Evolutionary conservation across 129 eudicot species (phyloP), one percentile per base, ranked within the genome.

Genomic region (Artemisia argyi): DNA sequence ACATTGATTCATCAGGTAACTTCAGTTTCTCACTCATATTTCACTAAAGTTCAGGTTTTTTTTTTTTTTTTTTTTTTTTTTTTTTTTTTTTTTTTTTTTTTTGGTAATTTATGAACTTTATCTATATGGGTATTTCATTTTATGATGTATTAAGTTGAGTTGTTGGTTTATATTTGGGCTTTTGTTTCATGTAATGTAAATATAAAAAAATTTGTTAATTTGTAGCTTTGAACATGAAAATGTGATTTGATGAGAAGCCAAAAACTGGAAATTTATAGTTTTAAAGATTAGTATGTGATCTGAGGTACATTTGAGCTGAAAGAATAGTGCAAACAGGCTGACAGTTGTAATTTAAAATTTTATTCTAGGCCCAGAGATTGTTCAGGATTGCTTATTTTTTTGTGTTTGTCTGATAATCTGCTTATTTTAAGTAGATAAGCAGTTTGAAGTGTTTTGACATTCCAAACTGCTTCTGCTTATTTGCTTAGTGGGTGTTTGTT

Each of bases 11-110:
- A 26, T 17, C 48, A 17, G 32, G 51, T 73, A 61, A 73, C 69
- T 47, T 47, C 68, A 61, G 60, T 32, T 60, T 44, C 76, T 59
- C 24, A 14, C 60, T 46, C 68, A 60, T 26, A 72, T 58, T 3
- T 59, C 68, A 15, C 49, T 22, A 72, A 48, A 17, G 48, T 30
- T 39, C 0, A n/a, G n/a, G n/a, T 49, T 11, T 1, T 6, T 47
- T 72, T 64, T 12, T 12, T 26, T 39, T 60, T 49, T 11, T 1
- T 6, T 47, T 72, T 64, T 12, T 12, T 26, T 39, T 60, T 49
- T 11, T 1, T 6, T 47, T 72, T 64, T 12, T 12, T 26, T 39
- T 60, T 49, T 11, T 1, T 6, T 47, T 72, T 64, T 12, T 12
- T 26, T 39, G 15, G 20, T 26, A 16, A 11, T 60, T 47, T 47